Conservation (phyloP, 345 rosid species). For the Cardamine occulta region DNA sequence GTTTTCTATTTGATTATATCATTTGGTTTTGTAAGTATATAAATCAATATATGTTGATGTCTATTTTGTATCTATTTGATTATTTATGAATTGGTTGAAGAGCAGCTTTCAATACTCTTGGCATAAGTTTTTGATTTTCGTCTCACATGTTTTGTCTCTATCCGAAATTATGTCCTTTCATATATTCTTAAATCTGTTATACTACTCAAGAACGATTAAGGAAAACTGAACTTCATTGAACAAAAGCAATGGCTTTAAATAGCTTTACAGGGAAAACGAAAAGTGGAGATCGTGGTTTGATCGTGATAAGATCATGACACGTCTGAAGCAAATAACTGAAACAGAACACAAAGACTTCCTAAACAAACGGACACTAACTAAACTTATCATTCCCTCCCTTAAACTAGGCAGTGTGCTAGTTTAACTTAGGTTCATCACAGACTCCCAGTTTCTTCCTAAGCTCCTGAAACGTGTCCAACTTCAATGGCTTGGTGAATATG, state of each 20-base stretch:
- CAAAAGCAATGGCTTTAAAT: too few species aligned
- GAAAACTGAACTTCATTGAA: too few species aligned
- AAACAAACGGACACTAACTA: too few species aligned
- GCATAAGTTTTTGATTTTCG: conserved; percentile 18
- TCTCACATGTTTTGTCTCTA: conserved; percentile 25
- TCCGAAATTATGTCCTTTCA: background rate
- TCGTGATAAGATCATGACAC: too few species aligned
- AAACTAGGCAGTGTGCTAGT: conserved; percentile 1
- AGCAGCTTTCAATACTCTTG: conserved; percentile 30
- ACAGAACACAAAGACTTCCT: too few species aligned
- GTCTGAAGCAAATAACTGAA: too few species aligned
- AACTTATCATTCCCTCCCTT: too few species aligned
- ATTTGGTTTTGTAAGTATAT: background rate
- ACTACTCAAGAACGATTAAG: too few species aligned
- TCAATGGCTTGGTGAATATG: background rate
- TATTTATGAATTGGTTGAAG: conserved; percentile 15
- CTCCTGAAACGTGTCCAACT: conserved; percentile 5
- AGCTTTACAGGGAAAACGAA: too few species aligned
- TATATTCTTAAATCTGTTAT: conserved; percentile 31
- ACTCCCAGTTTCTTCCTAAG: background rate
- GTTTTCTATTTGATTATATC: conserved; percentile 23
- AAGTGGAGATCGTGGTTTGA: too few species aligned
- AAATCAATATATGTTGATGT: conserved; percentile 5
- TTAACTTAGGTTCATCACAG: background rate
- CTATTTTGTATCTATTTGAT: conserved; percentile 28